Conservation (phyloP, 2,329 filamentous ascomycete species). For the Albifimbria verrucaria region DNA sequence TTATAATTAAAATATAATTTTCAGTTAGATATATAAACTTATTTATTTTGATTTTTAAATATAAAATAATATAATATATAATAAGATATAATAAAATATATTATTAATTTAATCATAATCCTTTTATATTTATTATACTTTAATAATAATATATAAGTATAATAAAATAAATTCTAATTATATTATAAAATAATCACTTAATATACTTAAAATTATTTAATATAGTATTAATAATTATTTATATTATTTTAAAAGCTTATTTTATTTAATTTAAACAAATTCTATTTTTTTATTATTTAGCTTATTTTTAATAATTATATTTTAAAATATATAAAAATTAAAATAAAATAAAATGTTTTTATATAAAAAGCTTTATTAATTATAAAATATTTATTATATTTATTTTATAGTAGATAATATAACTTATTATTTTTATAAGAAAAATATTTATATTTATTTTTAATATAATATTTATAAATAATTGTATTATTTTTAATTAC, state of each 20-base stretch:
- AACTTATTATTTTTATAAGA: background rate
- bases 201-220: background rate
- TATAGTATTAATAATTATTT: background rate
- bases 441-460: background rate
- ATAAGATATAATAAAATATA: background rate
- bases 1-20: constrained; percentile 1
- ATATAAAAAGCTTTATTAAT: background rate
- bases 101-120: background rate
- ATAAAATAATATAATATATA: too few species aligned
- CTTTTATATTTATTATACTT: background rate
- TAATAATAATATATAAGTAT: background rate
- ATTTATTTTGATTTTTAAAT: background rate
- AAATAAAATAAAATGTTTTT: background rate
- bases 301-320: too few species aligned
- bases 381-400: background rate
- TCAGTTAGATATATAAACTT: constrained; percentile 1
- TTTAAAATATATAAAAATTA: background rate
- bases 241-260: background rate
- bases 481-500: background rate
- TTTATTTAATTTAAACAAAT: background rate
- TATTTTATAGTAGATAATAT: background rate
- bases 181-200: constrained; percentile 1
- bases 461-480: background rate
- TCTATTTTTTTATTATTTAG: background rate
- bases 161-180: background rate